These are phyloP conservation scores for Sugiyamaella smithiae DNA, from an alignment of 805 yeast species.

Conservation along the genomic window DNA sequence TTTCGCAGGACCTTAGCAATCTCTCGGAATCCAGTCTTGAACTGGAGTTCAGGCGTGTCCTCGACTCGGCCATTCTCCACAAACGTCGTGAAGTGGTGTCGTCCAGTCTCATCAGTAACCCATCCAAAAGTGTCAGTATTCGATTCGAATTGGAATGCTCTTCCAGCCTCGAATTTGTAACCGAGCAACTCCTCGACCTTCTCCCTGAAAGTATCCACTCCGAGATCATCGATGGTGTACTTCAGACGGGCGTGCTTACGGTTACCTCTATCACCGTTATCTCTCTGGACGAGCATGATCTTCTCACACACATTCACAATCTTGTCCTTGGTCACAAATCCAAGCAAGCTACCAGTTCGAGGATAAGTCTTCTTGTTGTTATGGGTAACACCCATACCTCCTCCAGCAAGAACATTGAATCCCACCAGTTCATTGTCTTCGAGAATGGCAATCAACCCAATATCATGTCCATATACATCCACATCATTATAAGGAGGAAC, in stretches of 20 bases:
- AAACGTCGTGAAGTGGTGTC: constrained; percentile 88
- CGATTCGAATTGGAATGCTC: constrained; percentile 73
- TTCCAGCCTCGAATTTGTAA: constrained; percentile 64
- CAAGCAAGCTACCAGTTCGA: constrained; percentile 85
- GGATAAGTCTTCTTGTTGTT: constrained; percentile 96
- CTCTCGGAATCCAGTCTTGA: constrained; percentile 78
- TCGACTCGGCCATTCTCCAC: constrained; percentile 96
- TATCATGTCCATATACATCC: constrained; percentile 93
- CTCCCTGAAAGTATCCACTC: constrained; percentile 75
- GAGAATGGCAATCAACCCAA: constrained; percentile 87
- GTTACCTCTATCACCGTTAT: constrained; percentile 89
- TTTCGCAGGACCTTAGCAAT: constrained; percentile 68
- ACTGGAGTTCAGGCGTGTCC: constrained; percentile 86
- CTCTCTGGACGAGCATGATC: constrained; percentile 91
- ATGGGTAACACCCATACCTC: constrained; percentile 99
- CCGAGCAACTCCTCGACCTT: constrained; percentile 86
- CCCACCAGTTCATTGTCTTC: constrained; percentile 64
- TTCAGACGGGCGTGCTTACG: constrained; percentile 97
- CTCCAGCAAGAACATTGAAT: constrained; percentile 88
- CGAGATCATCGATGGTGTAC: constrained; percentile 92
- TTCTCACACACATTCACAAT: constrained; percentile 80
- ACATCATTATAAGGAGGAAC: constrained; percentile 97
- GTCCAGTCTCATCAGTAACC: constrained; percentile 73
- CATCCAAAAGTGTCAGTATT: constrained; percentile 93
- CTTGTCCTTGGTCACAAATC: constrained; percentile 66